Base-by-base conservation (phyloP, 2,329 filamentous ascomycete genomes). In the Cladophialophora carrionii region DNA sequence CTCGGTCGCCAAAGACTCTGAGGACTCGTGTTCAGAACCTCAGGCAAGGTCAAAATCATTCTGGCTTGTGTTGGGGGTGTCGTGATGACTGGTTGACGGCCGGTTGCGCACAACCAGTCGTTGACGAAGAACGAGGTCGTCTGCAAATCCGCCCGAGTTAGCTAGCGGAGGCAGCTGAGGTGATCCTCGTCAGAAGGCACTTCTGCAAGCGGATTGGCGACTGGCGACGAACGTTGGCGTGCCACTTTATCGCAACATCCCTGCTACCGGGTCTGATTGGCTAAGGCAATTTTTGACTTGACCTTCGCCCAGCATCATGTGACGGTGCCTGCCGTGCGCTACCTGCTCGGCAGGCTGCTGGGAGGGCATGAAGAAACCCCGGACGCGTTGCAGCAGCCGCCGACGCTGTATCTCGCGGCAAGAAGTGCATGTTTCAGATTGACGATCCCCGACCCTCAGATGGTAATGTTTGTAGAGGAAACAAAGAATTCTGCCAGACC, bases 191-290 rank as follows among this genome's bases (percentile, higher is more conserved):
- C 61, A 51, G 43, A 64, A 59, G 62, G 62, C 66, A 65, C 53
- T 67, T 70, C 62, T 68, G 68, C 55, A 62, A 61, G 41, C 34
- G 53, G 34, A 70, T 70, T 70, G 66, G 68, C 41, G 37, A 60
- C 12, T 51, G 43, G 37, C 20, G 51, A 37, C 58, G 46, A 62
- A 60, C 46, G 54, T 41, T 60, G 59, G 43, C 51, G 64, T 67
- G 31, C 55, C 60, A 62, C 61, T 57, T 43, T 58, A 61, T 62
- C 26, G 32, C 17, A 63, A 63, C 32, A 71, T 66, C 68, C 70
- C 70, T 71, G 70, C 64, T 68, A 43, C 26, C 52, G 5, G 4
- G 31, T 10, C 20, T 64, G 34, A 71, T 71, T 71, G 70, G 70
- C 24, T 49, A 22, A n/a, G 24, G 34, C 10, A n/a, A 48, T 48